Evolutionary conservation across 305 asterid species (phyloP), one percentile per base, ranked within the genome.

Genomic region (Striga hermonthica): DNA sequence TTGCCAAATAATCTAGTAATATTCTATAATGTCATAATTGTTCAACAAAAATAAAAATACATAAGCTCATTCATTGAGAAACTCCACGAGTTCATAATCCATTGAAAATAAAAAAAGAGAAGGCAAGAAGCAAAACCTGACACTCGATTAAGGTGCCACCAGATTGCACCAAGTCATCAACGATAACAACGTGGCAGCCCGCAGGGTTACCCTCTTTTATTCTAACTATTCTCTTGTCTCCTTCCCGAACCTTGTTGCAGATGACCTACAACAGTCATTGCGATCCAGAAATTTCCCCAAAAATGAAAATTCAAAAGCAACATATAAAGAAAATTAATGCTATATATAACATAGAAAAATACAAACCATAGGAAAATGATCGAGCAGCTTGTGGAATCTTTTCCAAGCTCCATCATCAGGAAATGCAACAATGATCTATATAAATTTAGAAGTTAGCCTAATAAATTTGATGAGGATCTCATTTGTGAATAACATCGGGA

Each of bases 341-440:
- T 22, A 13, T 39, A 22, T 52, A 56, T 58, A 67, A 63, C 28
- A 31, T 40, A 57, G 68, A 22, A 22, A 22, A 22, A 22, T 22
- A 77, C 84, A 50, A 72, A 93, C 99, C 86, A 73, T 84, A 59
- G 97, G 96, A 67, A 78, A 90, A 74, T 93, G 80, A 76, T 78
- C 92, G 43, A 93, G 73, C 72, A 72, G 76, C 87, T 93, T 93
- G 86, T 93, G 95, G 85, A 93, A 93, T 73, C 99, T 81, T 79
- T 93, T 93, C 99, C 99, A 93, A 74, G 99, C 99, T 66, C 99
- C 99, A 85, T 93, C 99, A 78, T 93, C 99, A 0, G 99, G 99
- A 75, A 90, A 93, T 13, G 97, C 99, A 76, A 93, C 78, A 60
- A 88, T 90, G 68, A 88, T 88, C 98, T 92, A 94, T 15, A 14